Base-by-base conservation (phyloP, 1,139 yeast species). In the Geotrichum citri-aurantii region DNA sequence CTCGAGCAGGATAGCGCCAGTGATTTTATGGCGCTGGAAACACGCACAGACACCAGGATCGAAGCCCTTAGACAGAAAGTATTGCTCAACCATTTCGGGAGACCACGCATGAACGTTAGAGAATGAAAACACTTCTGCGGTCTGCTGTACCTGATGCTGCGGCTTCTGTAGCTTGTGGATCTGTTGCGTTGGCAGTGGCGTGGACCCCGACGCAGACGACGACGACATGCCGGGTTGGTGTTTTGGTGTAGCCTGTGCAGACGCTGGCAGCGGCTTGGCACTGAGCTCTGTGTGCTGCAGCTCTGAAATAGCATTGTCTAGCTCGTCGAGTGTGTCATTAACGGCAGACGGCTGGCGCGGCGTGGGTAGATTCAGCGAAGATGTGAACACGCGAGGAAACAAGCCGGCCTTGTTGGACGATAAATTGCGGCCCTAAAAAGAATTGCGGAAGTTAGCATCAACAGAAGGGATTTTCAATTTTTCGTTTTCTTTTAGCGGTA, bases 21-120 rank as follows among this genome's bases (percentile, higher is more conserved):
- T 86, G 61, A 93, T 90, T 67, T 91, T 89, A 73, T 93, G 99
- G 64, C 85, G 81, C 7, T 86, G 82, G 72, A 95, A 95, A 68
- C 88, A 85, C 1, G 86, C 84, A 0, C 95, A 85, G 17, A 88
- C 82, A 27, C 79, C 82, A 55, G 80, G 73, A 65, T 88, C 96
- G 68, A 89, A 89, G 1, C 95, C 95, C 48, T 84, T 74, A 26
- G 79, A 79, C 2, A 83, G 80, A 68, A 93, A 89, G 72, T 89
- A 90, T 11, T 85, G 80, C 1, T 88, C 79, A 1, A 95, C 98
- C 65, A 93, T 92, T 58, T 81, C 81, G 0, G 98, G 95, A 0
- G 88, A 76, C 99, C 99, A 95, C n/a, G 58, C 55, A 19, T 65
- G 62, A 37, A 76, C 68, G 23, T 55, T 54, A 1, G 56, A 53